Conservation (phyloP, 192 early-diverging fungal species). For the Jimgerdemannia flammicorona region DNA sequence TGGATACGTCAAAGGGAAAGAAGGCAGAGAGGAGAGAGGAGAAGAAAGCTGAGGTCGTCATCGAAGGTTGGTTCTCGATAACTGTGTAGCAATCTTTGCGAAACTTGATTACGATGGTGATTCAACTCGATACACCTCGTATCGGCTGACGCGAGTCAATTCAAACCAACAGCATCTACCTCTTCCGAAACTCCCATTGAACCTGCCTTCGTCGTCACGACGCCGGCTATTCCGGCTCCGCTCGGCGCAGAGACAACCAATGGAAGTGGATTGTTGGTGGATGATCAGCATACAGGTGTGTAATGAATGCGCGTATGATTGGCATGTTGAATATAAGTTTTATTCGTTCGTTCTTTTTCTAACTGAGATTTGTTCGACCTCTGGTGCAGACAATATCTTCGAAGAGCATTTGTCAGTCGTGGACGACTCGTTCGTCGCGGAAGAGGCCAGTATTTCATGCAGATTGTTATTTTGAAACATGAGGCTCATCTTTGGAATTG, state of each 20-base stretch:
- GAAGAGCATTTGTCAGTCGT: constrained; percentile 5
- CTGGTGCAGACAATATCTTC: constrained; percentile 1
- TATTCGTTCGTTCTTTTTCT: neutral
- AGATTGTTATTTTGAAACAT: too few species aligned
- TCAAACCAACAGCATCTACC: neutral
- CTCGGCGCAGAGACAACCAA: neutral
- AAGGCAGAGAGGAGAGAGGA: neutral
- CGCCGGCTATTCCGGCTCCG: neutral
- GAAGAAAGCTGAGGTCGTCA: neutral
- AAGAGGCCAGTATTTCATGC: neutral
- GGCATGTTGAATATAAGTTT: neutral
- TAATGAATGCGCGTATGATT: neutral
- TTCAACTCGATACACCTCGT: too few species aligned
- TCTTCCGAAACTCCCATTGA: neutral
- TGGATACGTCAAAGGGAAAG: neutral
- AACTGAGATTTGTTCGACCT: neutral
- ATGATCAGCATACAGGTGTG: neutral
- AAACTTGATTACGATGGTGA: too few species aligned
- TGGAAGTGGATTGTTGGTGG: neutral
- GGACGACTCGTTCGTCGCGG: constrained; percentile 11
- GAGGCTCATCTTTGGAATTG: too few species aligned
- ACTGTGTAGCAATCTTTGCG: too few species aligned
- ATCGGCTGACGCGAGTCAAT: neutral
- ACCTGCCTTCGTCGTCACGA: neutral
- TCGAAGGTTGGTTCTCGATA: neutral